Evolutionary conservation across 2,329 filamentous ascomycete species (phyloP), one percentile per base, ranked within the genome.

Genomic region (Penicillium glabrum): DNA sequence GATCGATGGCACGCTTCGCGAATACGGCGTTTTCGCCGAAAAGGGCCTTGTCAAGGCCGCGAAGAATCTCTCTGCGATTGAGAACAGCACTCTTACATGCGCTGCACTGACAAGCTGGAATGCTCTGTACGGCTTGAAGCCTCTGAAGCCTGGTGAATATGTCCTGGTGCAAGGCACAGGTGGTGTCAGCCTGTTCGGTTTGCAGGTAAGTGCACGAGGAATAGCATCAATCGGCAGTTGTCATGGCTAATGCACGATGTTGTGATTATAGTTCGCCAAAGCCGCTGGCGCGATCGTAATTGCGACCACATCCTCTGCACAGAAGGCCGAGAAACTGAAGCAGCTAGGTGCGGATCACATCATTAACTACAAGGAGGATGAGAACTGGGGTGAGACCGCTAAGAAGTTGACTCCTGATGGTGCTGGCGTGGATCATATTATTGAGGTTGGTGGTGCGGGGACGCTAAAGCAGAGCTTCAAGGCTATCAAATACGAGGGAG

Each of bases 21-120:
- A 88, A 63, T 86, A 89, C 62, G 89, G 78, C 57, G 82, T 85
- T 11, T 91, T 89, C 69, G 80, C 84, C 57, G 86, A 91, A 76
- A 82, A 72, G 23, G 89, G 89, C 2, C 79, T 93, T 5, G 87
- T 91, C 16, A 77, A 75, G 46, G 79, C 83, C 54, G 90, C 90
- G 1, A 69, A 68, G 23, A 82, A 82, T 62, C 77, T 89, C 29
- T 79, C 69, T 60, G 72, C 78, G 51, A 56, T 78, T 35, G 85
- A 89, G 69, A 80, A 82, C 1, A 79, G 81, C 23, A 86, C 86
- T 0, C 75, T 89, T 1, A 69, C 81, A 1, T 88, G 86, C 64
- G 85, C 86, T 1, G 86, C 76, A 2, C 65, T 89, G 46, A 89
- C 86, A 2, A 83, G 82, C 26, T 89, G 86, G 86, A 88, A 88